A percentile compares a stretch with the other conserved stretches of the same genome.
Evolutionary conservation across 1,284 basidiomycete genomes (phyloP).

Genomic region (Moniliophthora roreri): DNA sequence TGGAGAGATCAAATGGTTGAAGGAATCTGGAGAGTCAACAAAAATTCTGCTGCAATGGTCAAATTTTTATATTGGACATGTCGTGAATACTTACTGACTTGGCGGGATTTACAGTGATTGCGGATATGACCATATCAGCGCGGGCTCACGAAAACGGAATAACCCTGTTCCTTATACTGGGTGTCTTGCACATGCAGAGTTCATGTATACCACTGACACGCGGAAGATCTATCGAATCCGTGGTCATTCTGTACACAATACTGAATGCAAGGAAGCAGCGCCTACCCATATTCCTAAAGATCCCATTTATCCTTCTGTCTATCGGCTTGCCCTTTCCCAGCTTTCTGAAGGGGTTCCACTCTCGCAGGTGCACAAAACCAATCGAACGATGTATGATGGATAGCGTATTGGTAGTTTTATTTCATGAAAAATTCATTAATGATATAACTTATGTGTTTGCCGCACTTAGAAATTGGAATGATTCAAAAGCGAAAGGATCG

Average conservation of each 20-base stretch:
- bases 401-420: too few relatives aligned
- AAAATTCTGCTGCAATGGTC: too few relatives aligned
- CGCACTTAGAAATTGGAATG: too few relatives aligned
- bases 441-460: too few relatives aligned
- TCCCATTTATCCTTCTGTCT: constrained; percentile 2
- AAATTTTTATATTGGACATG: too few relatives aligned
- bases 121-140: constrained; percentile 2
- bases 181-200: constrained; percentile 4
- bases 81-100: too few relatives aligned
- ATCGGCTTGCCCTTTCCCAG: background rate
- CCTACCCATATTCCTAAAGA: background rate
- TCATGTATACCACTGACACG: background rate
- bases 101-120: background rate
- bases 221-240: constrained; percentile 6
- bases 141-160: background rate
- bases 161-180: background rate
- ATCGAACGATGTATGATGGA: too few relatives aligned
- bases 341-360: background rate
- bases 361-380: background rate
- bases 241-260: constrained; percentile 3
- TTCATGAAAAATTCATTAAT: too few relatives aligned
- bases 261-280: background rate
- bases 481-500: too few relatives aligned
- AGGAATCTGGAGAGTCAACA: too few relatives aligned
- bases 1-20: too few relatives aligned